A percentile compares a stretch with the other conserved stretches of the same genome.
These are phyloP conservation scores for Rhododendron mucronatum DNA, from an alignment of 148 eudicot species.

Conservation along the genomic window DNA sequence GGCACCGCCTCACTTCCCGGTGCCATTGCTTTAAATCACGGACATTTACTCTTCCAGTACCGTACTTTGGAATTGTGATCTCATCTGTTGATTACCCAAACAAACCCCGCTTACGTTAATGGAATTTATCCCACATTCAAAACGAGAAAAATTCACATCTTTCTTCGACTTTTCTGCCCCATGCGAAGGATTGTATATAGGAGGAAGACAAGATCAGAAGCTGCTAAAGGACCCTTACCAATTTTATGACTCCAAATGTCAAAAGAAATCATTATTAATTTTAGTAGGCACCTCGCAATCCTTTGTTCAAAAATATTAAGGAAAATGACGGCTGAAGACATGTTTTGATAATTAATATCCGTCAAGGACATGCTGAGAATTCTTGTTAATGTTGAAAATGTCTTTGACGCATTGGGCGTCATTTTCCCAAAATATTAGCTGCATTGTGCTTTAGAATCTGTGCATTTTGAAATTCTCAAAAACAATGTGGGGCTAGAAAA, in stretches of 20 bases:
- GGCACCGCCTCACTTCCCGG: no score
- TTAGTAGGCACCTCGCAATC: no score
- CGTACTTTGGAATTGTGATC: slow-evolving; percentile 22
- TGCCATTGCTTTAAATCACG: slow-evolving; percentile 31
- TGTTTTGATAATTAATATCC: no score
- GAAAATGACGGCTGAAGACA: no score
- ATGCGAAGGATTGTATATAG: not conserved
- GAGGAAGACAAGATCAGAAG: not conserved
- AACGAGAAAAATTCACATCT: not conserved
- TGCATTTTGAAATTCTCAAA: not conserved
- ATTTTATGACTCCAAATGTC: not conserved
- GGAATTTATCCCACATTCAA: not conserved
- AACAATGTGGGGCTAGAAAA: not conserved
- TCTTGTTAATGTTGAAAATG: no score
- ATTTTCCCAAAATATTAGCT: not conserved
- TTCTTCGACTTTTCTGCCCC: not conserved
- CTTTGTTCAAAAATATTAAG: not conserved
- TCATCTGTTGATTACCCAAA: slow-evolving; percentile 20
- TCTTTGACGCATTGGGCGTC: no score
- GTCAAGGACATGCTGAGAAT: no score
- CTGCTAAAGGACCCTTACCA: not conserved
- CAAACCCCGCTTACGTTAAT: not conserved
- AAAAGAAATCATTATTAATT: no score
- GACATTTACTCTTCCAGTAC: slow-evolving; percentile 28
- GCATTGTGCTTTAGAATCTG: not conserved